Conservation (phyloP, 169 alveolate genomes). For the Plasmodium cynomolgi region DNA sequence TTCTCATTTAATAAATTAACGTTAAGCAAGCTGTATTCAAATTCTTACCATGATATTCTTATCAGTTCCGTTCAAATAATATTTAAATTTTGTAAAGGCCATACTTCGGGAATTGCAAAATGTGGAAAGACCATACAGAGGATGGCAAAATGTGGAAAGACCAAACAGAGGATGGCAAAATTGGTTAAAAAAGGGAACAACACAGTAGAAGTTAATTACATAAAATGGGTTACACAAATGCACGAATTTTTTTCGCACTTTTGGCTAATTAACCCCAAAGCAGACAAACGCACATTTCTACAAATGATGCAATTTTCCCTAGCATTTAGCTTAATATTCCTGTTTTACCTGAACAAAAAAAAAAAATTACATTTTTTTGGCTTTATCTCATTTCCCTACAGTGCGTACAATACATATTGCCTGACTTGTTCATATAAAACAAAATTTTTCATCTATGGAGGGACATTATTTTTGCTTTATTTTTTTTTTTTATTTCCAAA, state of each 20-base stretch:
- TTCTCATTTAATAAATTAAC: background rate
- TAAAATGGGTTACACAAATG: background rate
- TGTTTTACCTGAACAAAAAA: background rate
- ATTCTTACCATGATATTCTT: background rate
- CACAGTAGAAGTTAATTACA: background rate
- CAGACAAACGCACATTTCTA: background rate
- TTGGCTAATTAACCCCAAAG: background rate
- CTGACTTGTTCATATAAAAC: constrained; percentile 13
- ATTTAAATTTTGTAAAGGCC: background rate
- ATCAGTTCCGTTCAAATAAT: background rate
- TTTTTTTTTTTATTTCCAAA: background rate
- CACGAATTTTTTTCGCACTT: background rate
- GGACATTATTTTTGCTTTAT: background rate
- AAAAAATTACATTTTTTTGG: constrained; percentile 2
- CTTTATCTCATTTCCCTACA: background rate
- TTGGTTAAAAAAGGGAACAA: background rate
- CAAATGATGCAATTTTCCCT: background rate
- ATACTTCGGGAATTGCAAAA: background rate
- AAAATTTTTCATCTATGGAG: background rate
- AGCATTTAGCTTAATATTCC: background rate
- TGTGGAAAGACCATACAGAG: background rate
- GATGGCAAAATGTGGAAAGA: background rate
- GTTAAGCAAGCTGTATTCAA: background rate
- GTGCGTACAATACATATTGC: background rate
- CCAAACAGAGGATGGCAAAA: background rate